Conservation (phyloP, 2,329 filamentous ascomycete species). For the Fusarium neocosmosporiellum region DNA sequence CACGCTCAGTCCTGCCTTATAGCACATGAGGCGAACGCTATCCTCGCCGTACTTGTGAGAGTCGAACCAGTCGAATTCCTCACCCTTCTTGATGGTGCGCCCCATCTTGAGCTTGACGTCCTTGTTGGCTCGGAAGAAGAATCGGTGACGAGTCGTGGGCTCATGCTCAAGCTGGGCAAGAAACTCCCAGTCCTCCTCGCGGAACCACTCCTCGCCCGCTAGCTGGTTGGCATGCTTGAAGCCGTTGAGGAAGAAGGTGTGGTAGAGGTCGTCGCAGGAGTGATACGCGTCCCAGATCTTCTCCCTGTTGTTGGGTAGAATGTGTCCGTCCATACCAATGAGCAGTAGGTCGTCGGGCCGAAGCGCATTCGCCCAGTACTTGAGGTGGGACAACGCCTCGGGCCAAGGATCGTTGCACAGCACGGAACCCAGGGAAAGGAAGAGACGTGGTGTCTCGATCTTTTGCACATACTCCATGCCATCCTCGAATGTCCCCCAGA, state of each 20-base stretch:
- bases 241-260: conserved; percentile 53
- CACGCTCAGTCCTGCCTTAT: conserved; percentile 51
- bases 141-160: conserved; percentile 54
- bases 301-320: conserved; percentile 44
- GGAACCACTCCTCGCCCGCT: conserved; percentile 49
- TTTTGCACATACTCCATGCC: conserved; percentile 47
- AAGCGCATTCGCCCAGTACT: conserved; percentile 51
- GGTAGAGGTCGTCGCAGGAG: conserved; percentile 49
- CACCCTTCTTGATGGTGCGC: conserved; percentile 44
- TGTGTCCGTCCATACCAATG: conserved; percentile 56
- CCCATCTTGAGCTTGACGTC: conserved; percentile 45
- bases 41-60: conserved; percentile 55
- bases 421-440: conserved; percentile 55
- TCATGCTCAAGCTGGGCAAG: conserved; percentile 50
- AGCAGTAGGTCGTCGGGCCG: conserved; percentile 50
- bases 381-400: conserved; percentile 49
- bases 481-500: conserved; percentile 55
- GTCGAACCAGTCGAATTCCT: conserved; percentile 57
- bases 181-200: conserved; percentile 53
- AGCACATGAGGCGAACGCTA: conserved; percentile 53
- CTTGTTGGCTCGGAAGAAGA: conserved; percentile 52
- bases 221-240: conserved; percentile 53
- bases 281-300: conserved; percentile 57
- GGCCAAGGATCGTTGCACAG: conserved; percentile 55
- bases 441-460: conserved; percentile 49